A percentile compares a stretch with the other conserved stretches of the same genome.
Evolutionary conservation across 2,329 filamentous ascomycete species (phyloP).

Genomic region (Pseudogymnoascus sp.): DNA sequence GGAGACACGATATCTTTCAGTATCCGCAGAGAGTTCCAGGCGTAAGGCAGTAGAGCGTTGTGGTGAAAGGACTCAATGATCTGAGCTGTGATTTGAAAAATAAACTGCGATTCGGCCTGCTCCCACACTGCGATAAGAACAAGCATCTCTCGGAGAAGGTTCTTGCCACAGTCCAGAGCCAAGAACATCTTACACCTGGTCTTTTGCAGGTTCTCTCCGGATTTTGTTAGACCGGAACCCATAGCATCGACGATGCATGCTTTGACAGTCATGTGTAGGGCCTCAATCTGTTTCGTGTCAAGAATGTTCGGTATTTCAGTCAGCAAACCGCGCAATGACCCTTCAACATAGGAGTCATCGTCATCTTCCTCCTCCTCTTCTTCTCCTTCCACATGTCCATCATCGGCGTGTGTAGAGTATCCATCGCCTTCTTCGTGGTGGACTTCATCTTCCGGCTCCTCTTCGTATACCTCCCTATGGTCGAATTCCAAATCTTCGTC

Average conservation of each 20-base stretch:
- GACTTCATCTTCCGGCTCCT: conserved; percentile 39
- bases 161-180: conserved; percentile 83
- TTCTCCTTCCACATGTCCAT: conserved; percentile 47
- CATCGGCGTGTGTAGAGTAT: conserved; percentile 32
- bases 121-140: conserved; percentile 98
- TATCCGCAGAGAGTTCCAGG: conserved; percentile 85
- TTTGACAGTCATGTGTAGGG: conserved; percentile 94
- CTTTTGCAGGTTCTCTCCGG: conserved; percentile 79
- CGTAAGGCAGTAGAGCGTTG: conserved; percentile 82
- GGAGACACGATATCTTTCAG: conserved; percentile 95
- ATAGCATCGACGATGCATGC: conserved; percentile 83
- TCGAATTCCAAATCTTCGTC: conserved; percentile 17
- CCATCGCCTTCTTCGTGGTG: conserved; percentile 45
- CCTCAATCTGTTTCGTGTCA: conserved; percentile 91
- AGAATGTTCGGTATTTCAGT: conserved; percentile 93
- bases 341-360: conserved; percentile 73
- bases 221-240: conserved; percentile 60
- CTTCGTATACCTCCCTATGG: conserved; percentile 39
- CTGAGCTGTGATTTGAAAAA: conserved; percentile 94
- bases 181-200: conserved; percentile 85
- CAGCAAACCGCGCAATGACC: conserved; percentile 73
- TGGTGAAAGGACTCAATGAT: conserved; percentile 91
- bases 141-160: conserved; percentile 79
- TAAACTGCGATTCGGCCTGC: conserved; percentile 83
- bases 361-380: conserved; percentile 66